These are phyloP conservation scores for Phytophthora capsici DNA, from an alignment of 352 stramenopile species.

Conservation along the genomic window DNA sequence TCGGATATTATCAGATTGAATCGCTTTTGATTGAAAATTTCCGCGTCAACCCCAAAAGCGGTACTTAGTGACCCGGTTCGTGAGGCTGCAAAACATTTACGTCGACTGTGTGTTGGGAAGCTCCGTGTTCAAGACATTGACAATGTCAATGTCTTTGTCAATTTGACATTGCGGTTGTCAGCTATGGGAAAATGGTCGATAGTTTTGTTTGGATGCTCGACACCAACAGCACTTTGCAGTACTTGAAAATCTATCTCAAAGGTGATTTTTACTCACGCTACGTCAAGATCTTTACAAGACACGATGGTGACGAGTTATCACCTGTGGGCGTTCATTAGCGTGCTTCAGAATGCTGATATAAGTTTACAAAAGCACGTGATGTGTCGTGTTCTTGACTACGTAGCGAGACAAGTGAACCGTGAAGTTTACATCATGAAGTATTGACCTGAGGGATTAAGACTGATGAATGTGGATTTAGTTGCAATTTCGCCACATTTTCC, in stretches of 20 bases:
- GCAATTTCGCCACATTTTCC: neutral
- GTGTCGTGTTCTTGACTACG: conserved; percentile 23
- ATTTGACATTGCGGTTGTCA: conserved; percentile 5
- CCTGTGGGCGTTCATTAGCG: conserved; percentile 14
- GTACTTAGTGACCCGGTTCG: conserved; percentile 19
- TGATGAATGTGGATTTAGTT: neutral
- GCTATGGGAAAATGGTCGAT: conserved; percentile 27
- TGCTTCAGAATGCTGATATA: neutral
- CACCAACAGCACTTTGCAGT: conserved; percentile 21
- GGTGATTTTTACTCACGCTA: conserved; percentile 24
- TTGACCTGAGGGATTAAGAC: conserved; percentile 1
- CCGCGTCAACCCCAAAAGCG: conserved; percentile 13
- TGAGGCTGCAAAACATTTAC: conserved; percentile 9
- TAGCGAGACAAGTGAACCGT: conserved; percentile 10
- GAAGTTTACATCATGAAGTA: conserved; percentile 34
- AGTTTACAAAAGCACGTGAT: conserved; percentile 3
- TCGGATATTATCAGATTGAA: conserved; percentile 27
- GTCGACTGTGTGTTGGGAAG: conserved; percentile 23
- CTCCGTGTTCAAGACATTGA: conserved; percentile 20
- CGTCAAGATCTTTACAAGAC: conserved; percentile 5
- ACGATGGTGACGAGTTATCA: conserved; percentile 15
- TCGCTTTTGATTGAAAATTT: conserved; percentile 32
- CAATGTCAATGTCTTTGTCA: too few relatives aligned
- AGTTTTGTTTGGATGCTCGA: conserved; percentile 17
- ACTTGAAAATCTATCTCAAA: conserved; percentile 24